Percentiles rank a stretch among this genome's conserved stretches.
Conservation (phyloP, 768 basidiomycete genomes). For the Pleurotus eryngii region DNA sequence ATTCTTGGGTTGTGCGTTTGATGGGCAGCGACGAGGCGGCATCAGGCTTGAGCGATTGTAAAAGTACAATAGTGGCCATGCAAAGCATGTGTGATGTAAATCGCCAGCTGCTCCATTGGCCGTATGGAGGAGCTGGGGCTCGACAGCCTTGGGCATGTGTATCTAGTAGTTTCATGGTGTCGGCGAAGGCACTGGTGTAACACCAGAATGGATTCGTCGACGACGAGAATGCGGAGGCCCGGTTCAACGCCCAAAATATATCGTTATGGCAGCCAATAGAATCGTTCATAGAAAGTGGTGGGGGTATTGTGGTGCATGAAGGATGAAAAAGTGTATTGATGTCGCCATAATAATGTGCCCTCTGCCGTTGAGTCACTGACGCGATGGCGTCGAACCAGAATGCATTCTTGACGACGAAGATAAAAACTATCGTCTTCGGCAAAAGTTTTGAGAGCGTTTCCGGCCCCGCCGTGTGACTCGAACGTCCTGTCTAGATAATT, state of each 20-base stretch:
- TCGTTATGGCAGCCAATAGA: conserved; percentile 85
- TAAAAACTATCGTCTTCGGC: conserved; percentile 39
- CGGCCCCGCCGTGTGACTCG: neutral
- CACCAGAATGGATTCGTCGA: neutral
- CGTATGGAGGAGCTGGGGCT: too few species aligned
- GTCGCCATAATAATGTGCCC: conserved; percentile 53
- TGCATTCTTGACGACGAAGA: conserved; percentile 77
- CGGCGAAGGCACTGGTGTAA: neutral
- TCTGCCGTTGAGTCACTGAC: conserved; percentile 60
- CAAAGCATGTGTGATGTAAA: conserved; percentile 52
- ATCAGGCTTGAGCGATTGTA: too few species aligned
- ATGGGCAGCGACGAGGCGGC: conserved; percentile 18
- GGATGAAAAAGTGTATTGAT: conserved; percentile 59
- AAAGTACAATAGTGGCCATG: conserved; percentile 42
- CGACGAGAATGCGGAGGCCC: neutral
- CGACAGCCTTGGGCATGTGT: too few species aligned
- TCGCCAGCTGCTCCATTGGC: neutral
- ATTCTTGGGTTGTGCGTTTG: conserved; percentile 45
- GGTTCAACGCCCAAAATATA: conserved; percentile 64
- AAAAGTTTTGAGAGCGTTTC: neutral
- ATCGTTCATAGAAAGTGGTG: conserved; percentile 49
- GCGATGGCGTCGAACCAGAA: conserved; percentile 89
- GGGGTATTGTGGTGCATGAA: neutral
- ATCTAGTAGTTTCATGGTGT: neutral
- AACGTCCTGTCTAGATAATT: conserved; percentile 52